Percentiles rank a stretch among this genome's conserved stretches.
Evolutionary conservation across 2,329 filamentous ascomycete species (phyloP).

Genomic region (Talaromyces amestolkiae): DNA sequence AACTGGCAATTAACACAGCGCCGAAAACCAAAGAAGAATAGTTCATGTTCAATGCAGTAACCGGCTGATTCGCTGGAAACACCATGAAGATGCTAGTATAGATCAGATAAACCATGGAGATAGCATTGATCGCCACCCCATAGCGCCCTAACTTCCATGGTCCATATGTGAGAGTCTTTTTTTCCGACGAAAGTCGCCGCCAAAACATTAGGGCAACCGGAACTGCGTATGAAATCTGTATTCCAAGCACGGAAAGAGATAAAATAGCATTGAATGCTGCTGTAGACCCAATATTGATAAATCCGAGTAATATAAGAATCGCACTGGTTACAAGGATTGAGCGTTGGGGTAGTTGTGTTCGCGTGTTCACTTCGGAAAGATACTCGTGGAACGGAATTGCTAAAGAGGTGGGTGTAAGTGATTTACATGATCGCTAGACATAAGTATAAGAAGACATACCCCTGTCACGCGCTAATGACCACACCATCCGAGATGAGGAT

Average conservation of each 20-base stretch:
- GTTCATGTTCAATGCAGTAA: background rate
- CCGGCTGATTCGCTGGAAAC: background rate
- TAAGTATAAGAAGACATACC: background rate
- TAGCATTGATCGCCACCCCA: background rate
- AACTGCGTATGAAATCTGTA: background rate
- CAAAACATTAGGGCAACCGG: background rate
- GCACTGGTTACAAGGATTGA: background rate
- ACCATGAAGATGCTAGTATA: background rate
- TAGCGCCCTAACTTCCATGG: background rate
- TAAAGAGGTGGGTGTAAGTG: background rate
- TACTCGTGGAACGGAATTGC: background rate
- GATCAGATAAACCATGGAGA: background rate
- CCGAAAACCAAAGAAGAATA: background rate
- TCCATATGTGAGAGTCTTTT: background rate
- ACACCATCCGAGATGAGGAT: background rate
- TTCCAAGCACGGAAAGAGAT: background rate
- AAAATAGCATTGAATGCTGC: background rate
- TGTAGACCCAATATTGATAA: background rate
- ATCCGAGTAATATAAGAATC: background rate
- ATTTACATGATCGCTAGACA: background rate
- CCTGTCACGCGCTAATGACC: background rate
- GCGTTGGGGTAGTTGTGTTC: background rate
- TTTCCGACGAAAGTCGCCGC: background rate
- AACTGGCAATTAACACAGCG: background rate
- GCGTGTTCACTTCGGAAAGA: background rate